Base-by-base conservation (phyloP, 495 filamentous ascomycete genomes). In the Talaromyces borbonicus region DNA sequence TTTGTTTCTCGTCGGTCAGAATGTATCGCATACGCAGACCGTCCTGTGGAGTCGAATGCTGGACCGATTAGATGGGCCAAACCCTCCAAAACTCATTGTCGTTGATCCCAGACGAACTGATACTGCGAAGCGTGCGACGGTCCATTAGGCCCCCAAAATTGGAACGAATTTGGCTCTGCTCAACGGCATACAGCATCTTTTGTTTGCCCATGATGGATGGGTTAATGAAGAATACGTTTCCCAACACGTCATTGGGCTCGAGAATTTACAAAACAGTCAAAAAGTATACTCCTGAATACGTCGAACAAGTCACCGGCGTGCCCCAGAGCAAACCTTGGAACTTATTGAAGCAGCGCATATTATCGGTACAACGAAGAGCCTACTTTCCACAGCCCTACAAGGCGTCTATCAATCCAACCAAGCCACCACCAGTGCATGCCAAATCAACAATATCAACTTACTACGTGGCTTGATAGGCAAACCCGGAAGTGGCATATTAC, bases 331-430 rank as follows among this genome's bases (percentile, higher is more conserved):
- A 49, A n/a, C n/a, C n/a, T n/a, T n/a, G n/a, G n/a, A n/a, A 9
- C 42, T 54, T 8, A 27, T 36, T 36, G 50, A 54, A 27, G 50
- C 51, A 16, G 51, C 51, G 4, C 26, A 27, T 11, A 53, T 54
- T 23, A 54, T 54, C 26, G 50, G 51, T 43, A 52, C 49, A 14
- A 43, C 50, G n/a, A 25, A 33, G 6, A 48, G 32, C 23, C 30
- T 54, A 0, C 25, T 54, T 0, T 52, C 49, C 7, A 54, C 50
- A 19, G 40, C 35, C n/a, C 33, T 54, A 2, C 51, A 53, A 31
- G 51, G 51, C 4, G 51, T 53, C 4, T 53, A 53, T 36, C 51
- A 53, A 36, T 53, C 51, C 5, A 53, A 45, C n/a, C 42, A 45
- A 31, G 42, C 42, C 11, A 52, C 50, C 14, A 49, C 50, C 23